Percentiles rank a stretch among this genome's conserved stretches.
phyloP scores from a whole-genome alignment of 2,329 filamentous ascomycete genomes.

The Phyllosticta citrichinensis region DNA sequence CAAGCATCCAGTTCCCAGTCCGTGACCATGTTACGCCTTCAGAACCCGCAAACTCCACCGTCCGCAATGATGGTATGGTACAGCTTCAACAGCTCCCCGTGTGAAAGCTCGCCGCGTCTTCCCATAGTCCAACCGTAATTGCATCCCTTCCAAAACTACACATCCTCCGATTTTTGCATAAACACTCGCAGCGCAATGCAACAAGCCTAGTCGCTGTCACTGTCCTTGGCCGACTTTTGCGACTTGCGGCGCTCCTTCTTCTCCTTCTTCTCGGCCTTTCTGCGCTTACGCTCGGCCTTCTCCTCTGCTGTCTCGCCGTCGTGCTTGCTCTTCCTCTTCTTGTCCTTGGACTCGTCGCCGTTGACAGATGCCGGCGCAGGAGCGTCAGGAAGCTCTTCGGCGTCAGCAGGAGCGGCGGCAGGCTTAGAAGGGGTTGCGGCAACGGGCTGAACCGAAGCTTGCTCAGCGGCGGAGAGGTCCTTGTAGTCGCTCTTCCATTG shows the following conservation, averaged over 20 bases:
- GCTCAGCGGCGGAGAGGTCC: constrained; percentile 47
- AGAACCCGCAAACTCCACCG: constrained; percentile 10
- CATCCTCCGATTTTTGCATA: neutral
- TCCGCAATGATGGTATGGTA: constrained; percentile 10
- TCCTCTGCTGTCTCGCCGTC: constrained; percentile 38
- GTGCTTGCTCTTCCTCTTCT: constrained; percentile 40
- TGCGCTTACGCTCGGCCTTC: constrained; percentile 43
- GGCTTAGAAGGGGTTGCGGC: constrained; percentile 25
- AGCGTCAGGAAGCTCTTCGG: constrained; percentile 16
- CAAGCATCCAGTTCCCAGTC: constrained; percentile 9
- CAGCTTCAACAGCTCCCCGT: constrained; percentile 1
- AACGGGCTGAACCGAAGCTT: constrained; percentile 14
- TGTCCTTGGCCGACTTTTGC: constrained; percentile 9
- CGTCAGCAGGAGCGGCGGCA: constrained; percentile 22
- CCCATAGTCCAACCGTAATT: neutral
- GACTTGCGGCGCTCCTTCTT: constrained; percentile 61
- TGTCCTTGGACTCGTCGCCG: constrained; percentile 22
- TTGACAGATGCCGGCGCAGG: constrained; percentile 16
- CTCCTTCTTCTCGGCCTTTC: constrained; percentile 77
- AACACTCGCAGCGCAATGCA: neutral
- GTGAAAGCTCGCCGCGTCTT: neutral
- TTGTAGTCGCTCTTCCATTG: constrained; percentile 92
- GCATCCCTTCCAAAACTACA: neutral
- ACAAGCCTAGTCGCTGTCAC: constrained; percentile 8
- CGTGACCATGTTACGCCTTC: constrained; percentile 9